Percentiles rank a stretch among this genome's conserved stretches.
Conservation (phyloP, 495 filamentous ascomycete species). For the Neurospora sp. region DNA sequence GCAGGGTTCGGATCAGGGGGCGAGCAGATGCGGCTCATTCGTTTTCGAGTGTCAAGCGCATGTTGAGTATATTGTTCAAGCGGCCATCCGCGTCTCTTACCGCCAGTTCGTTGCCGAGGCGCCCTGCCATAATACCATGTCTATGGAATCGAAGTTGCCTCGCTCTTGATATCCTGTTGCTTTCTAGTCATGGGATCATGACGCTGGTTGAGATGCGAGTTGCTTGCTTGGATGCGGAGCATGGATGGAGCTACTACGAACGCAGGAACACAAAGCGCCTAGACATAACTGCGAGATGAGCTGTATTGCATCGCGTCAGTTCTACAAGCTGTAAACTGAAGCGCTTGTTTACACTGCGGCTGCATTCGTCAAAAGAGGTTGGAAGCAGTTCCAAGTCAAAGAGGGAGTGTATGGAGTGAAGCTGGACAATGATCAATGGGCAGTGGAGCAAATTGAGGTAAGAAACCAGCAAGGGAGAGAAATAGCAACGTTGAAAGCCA, state of each 20-base stretch:
- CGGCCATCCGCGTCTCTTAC: neutral
- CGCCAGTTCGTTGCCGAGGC: neutral
- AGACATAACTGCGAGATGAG: neutral
- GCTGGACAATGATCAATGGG: neutral
- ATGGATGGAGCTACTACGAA: neutral
- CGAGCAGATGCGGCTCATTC: neutral
- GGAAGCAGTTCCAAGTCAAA: neutral
- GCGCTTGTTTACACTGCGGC: neutral
- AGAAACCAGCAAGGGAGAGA: neutral
- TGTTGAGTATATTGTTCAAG: neutral
- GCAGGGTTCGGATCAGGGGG: neutral
- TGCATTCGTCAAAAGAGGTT: neutral
- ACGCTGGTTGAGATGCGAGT: too few species aligned
- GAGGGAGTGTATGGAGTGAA: neutral
- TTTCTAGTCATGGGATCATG: neutral
- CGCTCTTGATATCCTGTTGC: neutral
- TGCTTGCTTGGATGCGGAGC: neutral
- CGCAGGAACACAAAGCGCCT: neutral
- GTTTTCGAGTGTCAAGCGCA: neutral
- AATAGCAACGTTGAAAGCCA: neutral
- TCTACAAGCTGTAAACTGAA: neutral
- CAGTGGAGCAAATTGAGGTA: neutral
- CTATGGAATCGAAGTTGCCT: neutral
- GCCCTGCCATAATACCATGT: neutral
- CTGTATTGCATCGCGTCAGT: neutral